Conservation (phyloP, 495 filamentous ascomycete species). For the Lentithecium fluviatile region DNA sequence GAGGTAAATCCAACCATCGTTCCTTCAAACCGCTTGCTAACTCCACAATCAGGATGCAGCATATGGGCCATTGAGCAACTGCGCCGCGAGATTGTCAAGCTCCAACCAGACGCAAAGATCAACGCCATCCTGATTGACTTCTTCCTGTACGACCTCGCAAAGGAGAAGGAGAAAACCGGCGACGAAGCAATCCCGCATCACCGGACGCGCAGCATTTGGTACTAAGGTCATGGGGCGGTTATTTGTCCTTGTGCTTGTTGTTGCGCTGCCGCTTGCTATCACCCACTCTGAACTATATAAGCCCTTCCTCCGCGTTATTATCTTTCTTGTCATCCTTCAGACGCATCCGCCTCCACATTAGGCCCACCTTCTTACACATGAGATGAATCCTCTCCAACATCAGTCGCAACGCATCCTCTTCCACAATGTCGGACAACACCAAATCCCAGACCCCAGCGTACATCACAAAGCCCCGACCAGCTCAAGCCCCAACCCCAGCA, state of each 20-base stretch:
- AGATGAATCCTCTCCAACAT: too few species aligned
- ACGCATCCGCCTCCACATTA: too few species aligned
- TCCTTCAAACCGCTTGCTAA: not conserved
- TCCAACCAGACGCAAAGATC: constrained; percentile 67
- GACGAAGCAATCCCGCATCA: constrained; percentile 72
- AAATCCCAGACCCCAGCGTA: too few species aligned
- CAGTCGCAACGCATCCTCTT: too few species aligned
- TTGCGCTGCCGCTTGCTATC: not conserved
- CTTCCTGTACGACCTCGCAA: constrained; percentile 92
- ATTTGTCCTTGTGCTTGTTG: not conserved
- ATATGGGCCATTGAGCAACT: constrained; percentile 96
- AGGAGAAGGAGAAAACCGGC: constrained; percentile 65
- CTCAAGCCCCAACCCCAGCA: too few species aligned
- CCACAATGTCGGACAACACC: too few species aligned
- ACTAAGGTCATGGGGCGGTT: constrained; percentile 51
- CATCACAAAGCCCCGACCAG: too few species aligned
- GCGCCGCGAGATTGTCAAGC: constrained; percentile 70
- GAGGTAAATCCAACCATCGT: constrained; percentile 54
- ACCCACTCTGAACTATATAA: not conserved
- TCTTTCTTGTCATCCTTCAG: too few species aligned
- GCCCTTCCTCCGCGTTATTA: too few species aligned
- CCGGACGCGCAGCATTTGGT: constrained; percentile 93
- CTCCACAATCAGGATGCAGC: constrained; percentile 59
- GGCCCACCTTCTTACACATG: too few species aligned
- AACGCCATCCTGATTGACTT: constrained; percentile 96